Conservation (phyloP, 192 early-diverging fungal genomes). For the Umbelopsis vinacea region DNA sequence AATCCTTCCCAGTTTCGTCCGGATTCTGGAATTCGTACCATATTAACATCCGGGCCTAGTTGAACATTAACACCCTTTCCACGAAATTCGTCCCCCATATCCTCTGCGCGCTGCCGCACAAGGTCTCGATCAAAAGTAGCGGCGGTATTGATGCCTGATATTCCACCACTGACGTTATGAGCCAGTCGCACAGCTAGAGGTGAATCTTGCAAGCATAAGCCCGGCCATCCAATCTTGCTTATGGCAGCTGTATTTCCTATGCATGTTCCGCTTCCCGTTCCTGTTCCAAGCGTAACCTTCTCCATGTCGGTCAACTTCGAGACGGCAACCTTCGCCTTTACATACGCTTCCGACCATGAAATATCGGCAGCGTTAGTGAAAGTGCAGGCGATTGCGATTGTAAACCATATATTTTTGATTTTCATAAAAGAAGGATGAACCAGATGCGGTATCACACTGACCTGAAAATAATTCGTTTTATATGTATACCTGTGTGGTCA, state of each 20-base stretch:
- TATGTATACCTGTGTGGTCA: no score
- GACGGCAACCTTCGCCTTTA: constrained; percentile 30
- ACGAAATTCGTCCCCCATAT: constrained; percentile 60
- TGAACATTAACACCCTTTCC: constrained; percentile 59
- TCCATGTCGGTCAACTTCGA: constrained; percentile 43
- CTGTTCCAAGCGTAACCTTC: constrained; percentile 54
- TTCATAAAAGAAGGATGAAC: neutral
- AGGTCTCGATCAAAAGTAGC: constrained; percentile 59
- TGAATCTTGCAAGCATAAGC: constrained; percentile 57
- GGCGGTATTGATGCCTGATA: constrained; percentile 60
- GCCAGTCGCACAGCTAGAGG: constrained; percentile 45
- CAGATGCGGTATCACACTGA: no score
- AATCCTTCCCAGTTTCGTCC: constrained; percentile 29
- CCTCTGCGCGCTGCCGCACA: constrained; percentile 45
- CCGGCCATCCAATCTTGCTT: constrained; percentile 46
- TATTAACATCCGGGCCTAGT: constrained; percentile 49
- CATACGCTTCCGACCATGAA: constrained; percentile 31
- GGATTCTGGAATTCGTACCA: constrained; percentile 22
- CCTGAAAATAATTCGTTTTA: no score
- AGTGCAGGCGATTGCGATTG: neutral
- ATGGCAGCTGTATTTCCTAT: constrained; percentile 52
- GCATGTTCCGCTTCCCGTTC: constrained; percentile 49
- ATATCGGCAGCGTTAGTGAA: neutral
- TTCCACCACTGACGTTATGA: constrained; percentile 44
- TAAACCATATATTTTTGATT: neutral